Percentiles rank a stretch among this genome's conserved stretches.
These are phyloP conservation scores for Rubus parviflorus DNA, from an alignment of 306 rosid genomes.

Conservation along the genomic window DNA sequence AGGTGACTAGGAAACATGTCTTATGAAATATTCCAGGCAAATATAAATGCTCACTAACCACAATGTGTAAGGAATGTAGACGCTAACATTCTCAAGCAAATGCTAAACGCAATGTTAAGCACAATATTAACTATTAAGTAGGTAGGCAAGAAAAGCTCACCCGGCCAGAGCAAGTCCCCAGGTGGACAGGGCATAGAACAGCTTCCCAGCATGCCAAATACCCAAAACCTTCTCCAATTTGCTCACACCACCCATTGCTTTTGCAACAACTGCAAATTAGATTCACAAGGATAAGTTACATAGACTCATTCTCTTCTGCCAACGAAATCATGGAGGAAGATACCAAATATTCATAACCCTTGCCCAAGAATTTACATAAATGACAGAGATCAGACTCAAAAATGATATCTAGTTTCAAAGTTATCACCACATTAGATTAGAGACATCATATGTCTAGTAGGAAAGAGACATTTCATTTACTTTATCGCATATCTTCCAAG, in stretches of 20 bases:
- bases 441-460: slow-evolving; percentile 9
- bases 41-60: neutral
- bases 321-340: neutral
- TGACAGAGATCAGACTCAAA: neutral
- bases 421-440: slow-evolving; percentile 7
- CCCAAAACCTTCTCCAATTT: slow-evolving; percentile 62
- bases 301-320: slow-evolving; percentile 11
- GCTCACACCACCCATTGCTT: slow-evolving; percentile 64
- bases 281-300: slow-evolving; percentile 24
- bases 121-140: neutral
- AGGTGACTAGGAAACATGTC: neutral
- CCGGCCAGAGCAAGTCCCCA: slow-evolving; percentile 98
- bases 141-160: slow-evolving; percentile 35
- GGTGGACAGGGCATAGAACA: slow-evolving; percentile 78
- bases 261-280: slow-evolving; percentile 58
- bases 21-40: neutral
- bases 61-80: neutral
- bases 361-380: slow-evolving; percentile 3
- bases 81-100: neutral
- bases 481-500: neutral
- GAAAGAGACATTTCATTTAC: slow-evolving; percentile 15
- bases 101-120: neutral
- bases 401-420: neutral
- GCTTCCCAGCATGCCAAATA: slow-evolving; percentile 83
- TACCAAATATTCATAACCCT: neutral